These are phyloP conservation scores for Carallia pectinifolia DNA, from an alignment of 345 rosid species.

Conservation along the genomic window DNA sequence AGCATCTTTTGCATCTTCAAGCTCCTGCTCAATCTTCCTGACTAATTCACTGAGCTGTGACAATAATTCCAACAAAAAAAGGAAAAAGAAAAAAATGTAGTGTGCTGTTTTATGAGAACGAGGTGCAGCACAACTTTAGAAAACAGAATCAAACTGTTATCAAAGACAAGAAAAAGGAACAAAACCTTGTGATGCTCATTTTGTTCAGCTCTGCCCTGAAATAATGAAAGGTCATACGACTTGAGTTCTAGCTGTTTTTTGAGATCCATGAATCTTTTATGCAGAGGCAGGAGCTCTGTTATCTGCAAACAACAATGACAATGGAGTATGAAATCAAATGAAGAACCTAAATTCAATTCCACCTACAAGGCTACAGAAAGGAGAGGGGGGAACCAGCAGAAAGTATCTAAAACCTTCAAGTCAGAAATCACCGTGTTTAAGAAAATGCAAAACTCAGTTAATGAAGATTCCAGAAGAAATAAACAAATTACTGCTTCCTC, in stretches of 20 bases:
- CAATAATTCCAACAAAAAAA: constrained; percentile 3
- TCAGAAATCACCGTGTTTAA: too few species aligned
- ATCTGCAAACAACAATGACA: constrained; percentile 59
- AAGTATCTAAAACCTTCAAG: too few species aligned
- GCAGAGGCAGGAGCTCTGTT: constrained; percentile 64
- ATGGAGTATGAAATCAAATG: background rate
- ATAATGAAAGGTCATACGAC: constrained; percentile 80
- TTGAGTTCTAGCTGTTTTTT: constrained; percentile 82
- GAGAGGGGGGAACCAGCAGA: too few species aligned
- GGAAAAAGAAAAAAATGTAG: constrained; percentile 3
- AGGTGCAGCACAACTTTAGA: background rate
- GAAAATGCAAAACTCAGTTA: too few species aligned
- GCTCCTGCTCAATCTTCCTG: constrained; percentile 78
- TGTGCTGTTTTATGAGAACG: constrained; percentile 6
- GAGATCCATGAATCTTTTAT: constrained; percentile 64
- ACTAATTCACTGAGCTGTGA: constrained; percentile 77
- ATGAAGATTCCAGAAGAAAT: too few species aligned
- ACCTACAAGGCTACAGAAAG: background rate
- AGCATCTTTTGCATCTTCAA: constrained; percentile 61
- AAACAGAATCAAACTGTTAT: constrained; percentile 10
- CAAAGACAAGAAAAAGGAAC: constrained; percentile 5
- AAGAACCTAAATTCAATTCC: background rate
- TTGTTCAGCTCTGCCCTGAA: constrained; percentile 88
- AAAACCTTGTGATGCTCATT: constrained; percentile 97
- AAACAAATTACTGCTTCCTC: too few species aligned